Conservation (phyloP, 345 rosid species). For the Linum tenue region DNA sequence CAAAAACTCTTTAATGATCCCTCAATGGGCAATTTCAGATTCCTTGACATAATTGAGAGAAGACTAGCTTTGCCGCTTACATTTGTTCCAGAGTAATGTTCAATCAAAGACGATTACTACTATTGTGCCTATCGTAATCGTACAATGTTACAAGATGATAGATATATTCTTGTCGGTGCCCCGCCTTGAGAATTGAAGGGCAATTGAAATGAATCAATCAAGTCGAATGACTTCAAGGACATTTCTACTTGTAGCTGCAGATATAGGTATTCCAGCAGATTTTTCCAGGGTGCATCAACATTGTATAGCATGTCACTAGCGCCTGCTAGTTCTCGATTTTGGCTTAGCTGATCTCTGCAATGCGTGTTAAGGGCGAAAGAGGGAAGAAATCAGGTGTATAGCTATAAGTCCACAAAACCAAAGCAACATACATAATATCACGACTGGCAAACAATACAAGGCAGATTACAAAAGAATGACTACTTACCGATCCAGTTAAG, state of each 20-base stretch:
- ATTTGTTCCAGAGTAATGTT: neutral
- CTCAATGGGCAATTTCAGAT: no score
- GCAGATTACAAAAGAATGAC: neutral
- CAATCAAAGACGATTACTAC: neutral
- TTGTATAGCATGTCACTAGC: slow-evolving; percentile 30
- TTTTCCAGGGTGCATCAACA: slow-evolving; percentile 1
- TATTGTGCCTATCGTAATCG: neutral
- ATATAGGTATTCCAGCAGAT: neutral
- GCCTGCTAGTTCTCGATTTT: slow-evolving; percentile 64
- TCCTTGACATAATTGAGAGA: no score
- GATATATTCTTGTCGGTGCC: neutral
- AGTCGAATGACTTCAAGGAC: neutral
- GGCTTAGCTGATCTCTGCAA: slow-evolving; percentile 76
- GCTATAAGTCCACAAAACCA: neutral
- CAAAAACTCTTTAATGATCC: no score
- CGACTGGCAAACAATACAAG: neutral
- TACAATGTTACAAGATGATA: slow-evolving; percentile 11
- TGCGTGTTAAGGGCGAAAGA: slow-evolving; percentile 3
- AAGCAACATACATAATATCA: neutral
- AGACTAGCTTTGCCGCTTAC: no score
- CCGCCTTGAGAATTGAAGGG: neutral
- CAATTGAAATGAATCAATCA: neutral
- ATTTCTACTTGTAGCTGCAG: neutral
- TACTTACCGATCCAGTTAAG: slow-evolving; percentile 75
- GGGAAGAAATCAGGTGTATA: slow-evolving; percentile 1